phyloP scores from a whole-genome alignment of 2,329 filamentous ascomycete species.

The Fusarium albidum region DNA sequence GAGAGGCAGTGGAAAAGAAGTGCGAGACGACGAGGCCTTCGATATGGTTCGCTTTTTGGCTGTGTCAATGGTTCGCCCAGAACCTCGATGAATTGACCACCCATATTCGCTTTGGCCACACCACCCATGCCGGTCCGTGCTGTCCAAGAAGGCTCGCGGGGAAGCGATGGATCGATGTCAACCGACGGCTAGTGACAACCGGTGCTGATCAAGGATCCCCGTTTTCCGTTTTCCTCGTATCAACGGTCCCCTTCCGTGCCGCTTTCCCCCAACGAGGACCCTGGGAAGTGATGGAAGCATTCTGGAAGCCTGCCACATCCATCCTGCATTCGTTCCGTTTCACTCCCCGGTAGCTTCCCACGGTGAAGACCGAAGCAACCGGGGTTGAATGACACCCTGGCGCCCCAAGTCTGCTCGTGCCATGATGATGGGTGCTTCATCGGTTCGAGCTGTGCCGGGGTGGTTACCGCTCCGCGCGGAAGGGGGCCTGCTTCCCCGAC shows the following conservation, averaged over 20 bases:
- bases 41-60: constrained; percentile 1
- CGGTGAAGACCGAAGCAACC: constrained; percentile 14
- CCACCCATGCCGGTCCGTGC: not conserved
- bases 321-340: constrained; percentile 27
- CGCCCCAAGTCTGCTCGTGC: not conserved
- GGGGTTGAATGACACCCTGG: constrained; percentile 11
- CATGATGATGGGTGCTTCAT: constrained; percentile 6
- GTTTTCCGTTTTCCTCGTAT: constrained; percentile 21
- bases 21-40: constrained; percentile 3
- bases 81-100: constrained; percentile 4
- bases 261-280: not conserved
- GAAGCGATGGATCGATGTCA: constrained; percentile 16
- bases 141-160: constrained; percentile 15
- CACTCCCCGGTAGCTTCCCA: constrained; percentile 4
- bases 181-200: constrained; percentile 3
- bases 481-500: constrained; percentile 5
- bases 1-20: constrained; percentile 8
- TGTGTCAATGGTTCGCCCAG: constrained; percentile 19
- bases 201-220: constrained; percentile 9
- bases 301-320: constrained; percentile 39
- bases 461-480: constrained; percentile 10
- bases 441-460: constrained; percentile 23
- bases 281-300: constrained; percentile 25
- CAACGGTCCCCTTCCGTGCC: constrained; percentile 11
- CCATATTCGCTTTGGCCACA: not conserved